Conservation (phyloP, 1,284 basidiomycete genomes). For the Bondarzewia mesenterica region DNA sequence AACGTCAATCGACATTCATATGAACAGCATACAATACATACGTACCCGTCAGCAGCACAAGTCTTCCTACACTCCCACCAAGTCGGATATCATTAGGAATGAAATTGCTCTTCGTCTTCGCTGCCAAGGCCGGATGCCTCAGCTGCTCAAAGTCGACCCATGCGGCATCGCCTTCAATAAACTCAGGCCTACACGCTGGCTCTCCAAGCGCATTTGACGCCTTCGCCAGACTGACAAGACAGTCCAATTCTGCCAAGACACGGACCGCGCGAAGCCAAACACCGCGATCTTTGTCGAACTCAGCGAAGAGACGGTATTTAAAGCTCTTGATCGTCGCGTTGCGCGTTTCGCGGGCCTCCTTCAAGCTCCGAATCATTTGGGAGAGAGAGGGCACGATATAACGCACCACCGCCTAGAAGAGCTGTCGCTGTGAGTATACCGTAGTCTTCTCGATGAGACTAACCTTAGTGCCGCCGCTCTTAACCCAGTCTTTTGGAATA, state of each 20-base stretch:
- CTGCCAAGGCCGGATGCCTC: slow-evolving; percentile 79
- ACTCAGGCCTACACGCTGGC: slow-evolving; percentile 85
- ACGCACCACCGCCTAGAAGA: slow-evolving; percentile 53
- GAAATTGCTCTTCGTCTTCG: slow-evolving; percentile 64
- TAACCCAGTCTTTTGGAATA: slow-evolving; percentile 79
- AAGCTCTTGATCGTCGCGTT: slow-evolving; percentile 76
- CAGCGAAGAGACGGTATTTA: slow-evolving; percentile 69
- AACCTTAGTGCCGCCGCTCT: slow-evolving; percentile 78
- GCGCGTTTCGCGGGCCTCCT: slow-evolving; percentile 88
- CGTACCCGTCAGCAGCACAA: slow-evolving; percentile 84
- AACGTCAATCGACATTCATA: slow-evolving; percentile 3
- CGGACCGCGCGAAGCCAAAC: slow-evolving; percentile 75
- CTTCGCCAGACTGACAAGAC: slow-evolving; percentile 88
- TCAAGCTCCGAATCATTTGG: slow-evolving; percentile 67
- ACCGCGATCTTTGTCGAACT: slow-evolving; percentile 81
- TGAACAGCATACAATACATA: slow-evolving; percentile 9
- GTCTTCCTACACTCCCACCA: slow-evolving; percentile 71
- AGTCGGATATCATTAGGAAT: slow-evolving; percentile 93
- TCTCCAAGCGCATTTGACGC: slow-evolving; percentile 86
- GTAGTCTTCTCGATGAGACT: not conserved
- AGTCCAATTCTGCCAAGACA: slow-evolving; percentile 85
- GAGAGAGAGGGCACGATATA: slow-evolving; percentile 74
- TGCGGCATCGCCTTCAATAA: slow-evolving; percentile 76
- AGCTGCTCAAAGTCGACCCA: slow-evolving; percentile 75
- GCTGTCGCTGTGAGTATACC: slow-evolving; percentile 5